A percentile compares a stretch with the other conserved stretches of the same genome.
phyloP scores from a whole-genome alignment of 176 grass and related monocot genomes.

The Lolium rigidum region DNA sequence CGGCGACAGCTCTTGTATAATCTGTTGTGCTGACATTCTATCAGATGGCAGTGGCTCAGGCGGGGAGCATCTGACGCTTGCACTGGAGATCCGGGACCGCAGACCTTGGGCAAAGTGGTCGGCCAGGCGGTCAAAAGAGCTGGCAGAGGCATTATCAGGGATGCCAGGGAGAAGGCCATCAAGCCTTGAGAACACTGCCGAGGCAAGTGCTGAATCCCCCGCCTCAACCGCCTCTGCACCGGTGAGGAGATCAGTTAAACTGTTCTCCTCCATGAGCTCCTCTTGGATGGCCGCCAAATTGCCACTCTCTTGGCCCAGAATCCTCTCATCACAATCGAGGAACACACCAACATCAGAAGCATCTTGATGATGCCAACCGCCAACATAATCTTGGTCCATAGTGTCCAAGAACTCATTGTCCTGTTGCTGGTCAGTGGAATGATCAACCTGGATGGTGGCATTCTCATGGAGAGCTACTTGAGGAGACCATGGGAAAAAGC shows the following conservation, averaged over 20 bases:
- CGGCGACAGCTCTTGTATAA: slow-evolving; percentile 57
- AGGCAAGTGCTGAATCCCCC: slow-evolving; percentile 48
- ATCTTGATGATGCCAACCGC: slow-evolving; percentile 31
- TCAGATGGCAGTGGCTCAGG: background rate
- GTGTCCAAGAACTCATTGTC: slow-evolving; percentile 29
- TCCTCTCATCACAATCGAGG: slow-evolving; percentile 1
- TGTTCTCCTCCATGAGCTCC: slow-evolving; percentile 62
- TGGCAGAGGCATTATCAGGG: slow-evolving; percentile 15
- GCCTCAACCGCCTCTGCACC: slow-evolving; percentile 55
- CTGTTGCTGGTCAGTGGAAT: slow-evolving; percentile 28
- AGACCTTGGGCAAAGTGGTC: slow-evolving; percentile 56
- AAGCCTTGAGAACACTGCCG: slow-evolving; percentile 45
- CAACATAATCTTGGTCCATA: slow-evolving; percentile 18
- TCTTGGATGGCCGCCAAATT: slow-evolving; percentile 54
- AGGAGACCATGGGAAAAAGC: slow-evolving; percentile 40
- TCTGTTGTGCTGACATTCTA: slow-evolving; percentile 49
- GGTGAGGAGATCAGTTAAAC: slow-evolving; percentile 55
- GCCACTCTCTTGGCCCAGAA: slow-evolving; percentile 30
- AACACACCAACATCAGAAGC: slow-evolving; percentile 20
- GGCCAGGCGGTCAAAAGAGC: slow-evolving; percentile 45
- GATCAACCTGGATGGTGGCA: slow-evolving; percentile 31
- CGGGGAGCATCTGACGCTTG: background rate
- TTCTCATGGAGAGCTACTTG: slow-evolving; percentile 22
- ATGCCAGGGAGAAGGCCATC: slow-evolving; percentile 20
- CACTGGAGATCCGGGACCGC: slow-evolving; percentile 30